These are phyloP conservation scores for Aureobasidium sp. DNA, from an alignment of 2,329 filamentous ascomycete genomes.

Conservation along the genomic window DNA sequence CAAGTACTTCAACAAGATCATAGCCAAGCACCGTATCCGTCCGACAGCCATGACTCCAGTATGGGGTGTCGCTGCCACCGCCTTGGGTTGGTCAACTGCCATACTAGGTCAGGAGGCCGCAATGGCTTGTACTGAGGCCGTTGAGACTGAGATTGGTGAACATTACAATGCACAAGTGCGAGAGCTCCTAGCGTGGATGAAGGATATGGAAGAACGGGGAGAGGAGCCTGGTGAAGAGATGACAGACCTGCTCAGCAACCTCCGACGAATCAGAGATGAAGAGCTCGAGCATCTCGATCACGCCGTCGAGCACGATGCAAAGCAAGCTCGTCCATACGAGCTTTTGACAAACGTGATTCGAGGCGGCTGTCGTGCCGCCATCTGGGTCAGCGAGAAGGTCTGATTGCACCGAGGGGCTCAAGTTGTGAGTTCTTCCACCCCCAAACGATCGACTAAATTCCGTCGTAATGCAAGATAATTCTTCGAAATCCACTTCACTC, in stretches of 20 bases:
- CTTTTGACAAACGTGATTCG: conserved; percentile 78
- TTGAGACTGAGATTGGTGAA: conserved; percentile 93
- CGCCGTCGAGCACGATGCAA: conserved; percentile 86
- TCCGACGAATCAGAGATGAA: conserved; percentile 83
- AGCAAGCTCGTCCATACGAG: conserved; percentile 83
- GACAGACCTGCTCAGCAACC: conserved; percentile 58
- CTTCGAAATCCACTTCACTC: neutral
- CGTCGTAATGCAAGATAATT: neutral
- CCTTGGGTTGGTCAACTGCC: conserved; percentile 82
- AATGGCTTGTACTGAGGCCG: conserved; percentile 97
- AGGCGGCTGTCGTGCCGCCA: conserved; percentile 82
- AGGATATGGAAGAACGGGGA: conserved; percentile 63
- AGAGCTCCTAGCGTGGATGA: conserved; percentile 69
- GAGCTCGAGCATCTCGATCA: conserved; percentile 95
- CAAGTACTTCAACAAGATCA: conserved; percentile 69
- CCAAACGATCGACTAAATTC: neutral
- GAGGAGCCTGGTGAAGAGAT: conserved; percentile 77
- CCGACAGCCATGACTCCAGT: conserved; percentile 88
- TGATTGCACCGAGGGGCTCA: conserved; percentile 27
- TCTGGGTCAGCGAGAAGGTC: conserved; percentile 77
- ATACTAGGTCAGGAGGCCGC: conserved; percentile 85
- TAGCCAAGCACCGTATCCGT: conserved; percentile 79
- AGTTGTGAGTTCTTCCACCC: neutral
- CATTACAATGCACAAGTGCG: conserved; percentile 94
- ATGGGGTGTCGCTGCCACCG: conserved; percentile 72